Evolutionary conservation across 257 asterid species (phyloP).

Genomic region (Coffea eugenioides): DNA sequence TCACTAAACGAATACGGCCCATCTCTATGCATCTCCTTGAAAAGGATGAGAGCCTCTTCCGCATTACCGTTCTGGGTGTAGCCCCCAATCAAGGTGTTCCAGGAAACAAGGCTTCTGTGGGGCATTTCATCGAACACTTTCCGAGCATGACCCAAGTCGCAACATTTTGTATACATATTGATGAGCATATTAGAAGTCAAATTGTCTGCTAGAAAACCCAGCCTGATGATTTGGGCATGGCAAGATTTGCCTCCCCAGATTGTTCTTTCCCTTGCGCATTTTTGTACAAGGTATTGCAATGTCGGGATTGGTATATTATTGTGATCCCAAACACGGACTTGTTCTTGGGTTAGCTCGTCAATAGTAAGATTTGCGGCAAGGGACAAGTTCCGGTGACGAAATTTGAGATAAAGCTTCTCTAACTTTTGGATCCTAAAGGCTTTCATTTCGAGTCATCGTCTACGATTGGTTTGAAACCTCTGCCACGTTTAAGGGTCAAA

Average conservation of each 20-base stretch:
- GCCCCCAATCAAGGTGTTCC: slow-evolving; percentile 77
- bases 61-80: slow-evolving; percentile 53
- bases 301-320: slow-evolving; percentile 4
- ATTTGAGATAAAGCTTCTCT: slow-evolving; percentile 12
- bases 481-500: not conserved
- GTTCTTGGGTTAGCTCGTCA: slow-evolving; percentile 21
- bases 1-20: slow-evolving; percentile 56
- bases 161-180: slow-evolving; percentile 65
- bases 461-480: not conserved
- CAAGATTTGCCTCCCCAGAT: slow-evolving; percentile 45
- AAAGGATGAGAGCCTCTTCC: slow-evolving; percentile 52
- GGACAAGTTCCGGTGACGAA: slow-evolving; percentile 30
- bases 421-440: slow-evolving; percentile 24
- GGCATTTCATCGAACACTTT: slow-evolving; percentile 79
- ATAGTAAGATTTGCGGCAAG: slow-evolving; percentile 25
- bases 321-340: slow-evolving; percentile 18
- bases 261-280: slow-evolving; percentile 50
- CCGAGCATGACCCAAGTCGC: slow-evolving; percentile 40
- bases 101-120: slow-evolving; percentile 56
- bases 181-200: slow-evolving; percentile 73
- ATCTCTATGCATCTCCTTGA: slow-evolving; percentile 59
- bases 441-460: slow-evolving; percentile 32
- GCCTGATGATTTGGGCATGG: slow-evolving; percentile 57
- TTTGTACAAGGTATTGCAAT: slow-evolving; percentile 50
- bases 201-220: slow-evolving; percentile 49